A percentile compares a stretch with the other conserved stretches of the same genome.
phyloP scores from a whole-genome alignment of 176 grass and related monocot genomes.

The Typha latifolia region DNA sequence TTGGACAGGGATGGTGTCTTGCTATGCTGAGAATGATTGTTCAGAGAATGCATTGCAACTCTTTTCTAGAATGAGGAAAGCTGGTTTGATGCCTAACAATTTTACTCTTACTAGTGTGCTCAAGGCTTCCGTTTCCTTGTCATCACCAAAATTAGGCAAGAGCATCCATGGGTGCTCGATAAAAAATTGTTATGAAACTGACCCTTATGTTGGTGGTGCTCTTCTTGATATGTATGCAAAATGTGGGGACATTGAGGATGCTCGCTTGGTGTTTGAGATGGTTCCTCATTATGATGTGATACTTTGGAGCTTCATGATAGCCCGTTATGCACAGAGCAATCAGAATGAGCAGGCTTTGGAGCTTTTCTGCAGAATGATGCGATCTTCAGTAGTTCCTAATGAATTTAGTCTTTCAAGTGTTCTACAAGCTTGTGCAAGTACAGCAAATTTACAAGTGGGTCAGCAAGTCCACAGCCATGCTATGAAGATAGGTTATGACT shows the following conservation, averaged over 20 bases:
- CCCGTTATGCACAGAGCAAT: conserved; percentile 39
- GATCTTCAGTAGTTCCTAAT: conserved; percentile 46
- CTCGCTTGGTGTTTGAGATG: conserved; percentile 30
- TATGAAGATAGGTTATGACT: conserved; percentile 46
- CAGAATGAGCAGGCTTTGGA: conserved; percentile 45
- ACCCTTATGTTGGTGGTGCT: conserved; percentile 31
- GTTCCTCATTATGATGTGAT: conserved; percentile 45
- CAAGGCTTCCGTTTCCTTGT: conserved; percentile 30
- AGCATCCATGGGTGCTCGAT: conserved; percentile 34
- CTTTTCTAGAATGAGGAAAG: conserved; percentile 23
- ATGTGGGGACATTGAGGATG: conserved; percentile 26
- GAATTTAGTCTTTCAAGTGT: conserved; percentile 36
- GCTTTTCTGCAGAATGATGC: conserved; percentile 36
- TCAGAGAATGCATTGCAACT: background rate
- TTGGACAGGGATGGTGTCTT: conserved; percentile 31
- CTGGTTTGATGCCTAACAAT: conserved; percentile 19
- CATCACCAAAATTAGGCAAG: conserved; percentile 43
- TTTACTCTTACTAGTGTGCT: conserved; percentile 14
- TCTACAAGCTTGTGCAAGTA: conserved; percentile 29
- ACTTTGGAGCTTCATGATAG: conserved; percentile 44
- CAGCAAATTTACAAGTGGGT: conserved; percentile 10
- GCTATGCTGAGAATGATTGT: conserved; percentile 24
- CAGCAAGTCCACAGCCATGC: conserved; percentile 24
- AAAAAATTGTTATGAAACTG: conserved; percentile 22
- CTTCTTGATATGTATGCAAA: conserved; percentile 35